These are phyloP conservation scores for Allantophomopsis cytisporea DNA, from an alignment of 2,329 filamentous ascomycete genomes.

Conservation along the genomic window DNA sequence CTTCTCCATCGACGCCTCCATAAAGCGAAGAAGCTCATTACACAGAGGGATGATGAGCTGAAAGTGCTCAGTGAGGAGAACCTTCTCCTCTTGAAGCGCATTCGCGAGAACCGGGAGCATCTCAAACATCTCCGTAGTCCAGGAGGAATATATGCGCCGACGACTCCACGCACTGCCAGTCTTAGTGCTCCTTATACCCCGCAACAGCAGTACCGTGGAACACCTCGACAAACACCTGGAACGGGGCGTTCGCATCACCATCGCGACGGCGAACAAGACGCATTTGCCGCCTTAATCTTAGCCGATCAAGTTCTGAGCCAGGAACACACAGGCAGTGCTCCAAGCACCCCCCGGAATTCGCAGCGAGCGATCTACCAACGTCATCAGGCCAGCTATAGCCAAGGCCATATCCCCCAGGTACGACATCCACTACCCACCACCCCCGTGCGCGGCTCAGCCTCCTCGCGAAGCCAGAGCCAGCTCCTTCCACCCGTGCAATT, in stretches of 20 bases:
- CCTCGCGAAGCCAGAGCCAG: slow-evolving; percentile 26
- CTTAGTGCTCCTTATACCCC: slow-evolving; percentile 26
- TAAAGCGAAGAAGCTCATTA: slow-evolving; percentile 65
- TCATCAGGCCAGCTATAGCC: too few species aligned
- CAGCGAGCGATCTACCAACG: slow-evolving; percentile 42
- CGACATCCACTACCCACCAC: slow-evolving; percentile 76
- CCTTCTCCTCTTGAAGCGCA: slow-evolving; percentile 64
- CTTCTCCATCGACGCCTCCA: slow-evolving; percentile 50
- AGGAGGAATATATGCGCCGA: slow-evolving; percentile 50
- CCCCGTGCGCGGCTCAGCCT: slow-evolving; percentile 33
- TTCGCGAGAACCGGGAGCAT: slow-evolving; percentile 81
- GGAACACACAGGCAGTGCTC: slow-evolving; percentile 55
- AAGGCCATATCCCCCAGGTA: slow-evolving; percentile 37
- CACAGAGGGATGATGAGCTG: slow-evolving; percentile 64
- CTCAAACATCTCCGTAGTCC: slow-evolving; percentile 68
- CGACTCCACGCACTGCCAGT: slow-evolving; percentile 40
- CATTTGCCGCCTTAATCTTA: slow-evolving; percentile 65
- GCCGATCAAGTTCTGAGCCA: slow-evolving; percentile 66
- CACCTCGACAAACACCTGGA: slow-evolving; percentile 36
- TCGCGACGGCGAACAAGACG: slow-evolving; percentile 38
- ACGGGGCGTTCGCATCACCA: slow-evolving; percentile 20
- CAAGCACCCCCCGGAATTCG: slow-evolving; percentile 44
- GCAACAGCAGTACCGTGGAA: slow-evolving; percentile 29
- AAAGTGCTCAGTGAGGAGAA: slow-evolving; percentile 62
- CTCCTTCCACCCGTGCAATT: slow-evolving; percentile 51